Base-by-base conservation (phyloP, 305 asterid genomes). In the Fraxinus sp. region DNA sequence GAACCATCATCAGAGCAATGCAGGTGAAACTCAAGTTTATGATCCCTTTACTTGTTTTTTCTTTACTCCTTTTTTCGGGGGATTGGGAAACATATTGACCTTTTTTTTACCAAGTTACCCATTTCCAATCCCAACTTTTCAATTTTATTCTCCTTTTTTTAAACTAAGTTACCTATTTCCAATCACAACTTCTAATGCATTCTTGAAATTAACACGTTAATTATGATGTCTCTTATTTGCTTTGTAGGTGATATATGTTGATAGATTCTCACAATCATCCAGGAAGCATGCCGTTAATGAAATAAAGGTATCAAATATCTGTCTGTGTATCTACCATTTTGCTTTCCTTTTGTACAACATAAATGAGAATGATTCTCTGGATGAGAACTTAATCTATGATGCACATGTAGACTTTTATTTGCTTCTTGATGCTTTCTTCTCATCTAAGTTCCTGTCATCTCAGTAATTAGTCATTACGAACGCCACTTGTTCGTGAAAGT, bases 1-100 rank as follows among this genome's bases (percentile, higher is more conserved):
- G 98, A 82, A 95, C 98, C 89, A 97, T 97, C 89, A 97, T 97
- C 88, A 90, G 98, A 86, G 97, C 99, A 77, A 97, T 97, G 99
- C 99, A 97, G 99, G 98, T 97, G 93, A 22, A 62, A 9, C 72
- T 62, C 72, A 62, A 62, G 33, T 62, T 62, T 22, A 22, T 2
- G 14, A 10, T 24, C 35, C 66, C 75, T 37, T 32, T 28, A n/a
- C 46, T 64, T 11, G 13, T 66, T 66, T 10, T 66, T 22, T 26
- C 66, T n/a, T 20, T 77, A 66, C 13, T 66, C 78, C 33, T 24
- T 11, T 62, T 26, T 66, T 83, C 7, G n/a, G n/a, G 71, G 74
- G 33, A 41, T 26, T 2, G 79, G 41, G 77, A 28, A 66, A 46
- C 46, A 0, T 32, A 32, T 13, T 66, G 20, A 26, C 36, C 18